These are phyloP conservation scores for Hibiscus trionum DNA, from an alignment of 345 rosid species.

Conservation along the genomic window DNA sequence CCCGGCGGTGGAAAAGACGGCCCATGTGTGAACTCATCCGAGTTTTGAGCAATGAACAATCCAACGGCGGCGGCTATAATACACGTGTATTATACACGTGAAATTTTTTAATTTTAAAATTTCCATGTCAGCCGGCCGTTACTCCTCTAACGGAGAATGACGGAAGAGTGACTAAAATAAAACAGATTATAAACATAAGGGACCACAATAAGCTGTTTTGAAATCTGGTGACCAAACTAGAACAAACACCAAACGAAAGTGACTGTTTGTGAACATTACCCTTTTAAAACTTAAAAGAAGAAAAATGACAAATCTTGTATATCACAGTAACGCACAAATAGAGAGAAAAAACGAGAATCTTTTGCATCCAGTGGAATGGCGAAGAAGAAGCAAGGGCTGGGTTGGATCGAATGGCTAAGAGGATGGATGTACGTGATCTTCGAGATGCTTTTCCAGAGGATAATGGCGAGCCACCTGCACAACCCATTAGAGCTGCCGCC, in stretches of 20 bases:
- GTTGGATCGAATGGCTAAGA: conserved; percentile 93
- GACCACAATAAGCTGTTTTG: too few species aligned
- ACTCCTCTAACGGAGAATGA: too few species aligned
- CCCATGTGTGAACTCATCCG: conserved; percentile 37
- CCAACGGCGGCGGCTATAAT: too few species aligned
- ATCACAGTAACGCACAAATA: not conserved
- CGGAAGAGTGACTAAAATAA: too few species aligned
- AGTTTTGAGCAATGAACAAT: conserved; percentile 40
- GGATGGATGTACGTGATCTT: conserved; percentile 67
- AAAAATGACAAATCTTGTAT: not conserved
- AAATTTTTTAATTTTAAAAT: too few species aligned
- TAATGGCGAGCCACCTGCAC: conserved; percentile 66
- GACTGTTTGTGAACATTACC: too few species aligned
- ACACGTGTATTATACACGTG: too few species aligned
- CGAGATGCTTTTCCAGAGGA: conserved; percentile 85
- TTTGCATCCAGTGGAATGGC: not conserved
- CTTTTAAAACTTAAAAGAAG: too few species aligned
- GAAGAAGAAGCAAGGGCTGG: conserved; percentile 55
- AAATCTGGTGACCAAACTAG: too few species aligned
- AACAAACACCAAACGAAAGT: too few species aligned
- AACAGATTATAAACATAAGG: too few species aligned
- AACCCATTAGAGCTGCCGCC: conserved; percentile 85
- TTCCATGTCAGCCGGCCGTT: too few species aligned
- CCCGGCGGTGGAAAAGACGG: conserved; percentile 20
- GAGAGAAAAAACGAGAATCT: not conserved